phyloP scores from a whole-genome alignment of 345 rosid species.

The Camelina neglecta region DNA sequence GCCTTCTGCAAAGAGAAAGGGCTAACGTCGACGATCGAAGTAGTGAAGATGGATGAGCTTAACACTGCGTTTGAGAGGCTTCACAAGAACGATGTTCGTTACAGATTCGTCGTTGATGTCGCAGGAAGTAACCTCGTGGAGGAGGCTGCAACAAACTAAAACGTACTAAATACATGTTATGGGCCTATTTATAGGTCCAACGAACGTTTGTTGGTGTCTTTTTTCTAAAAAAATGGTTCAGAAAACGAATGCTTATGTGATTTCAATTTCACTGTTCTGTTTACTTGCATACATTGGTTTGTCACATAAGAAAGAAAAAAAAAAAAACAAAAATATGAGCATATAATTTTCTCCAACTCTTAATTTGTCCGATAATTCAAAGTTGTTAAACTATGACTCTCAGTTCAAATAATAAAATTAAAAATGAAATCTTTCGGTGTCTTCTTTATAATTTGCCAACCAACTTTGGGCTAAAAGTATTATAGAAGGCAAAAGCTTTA shows the following conservation, averaged over 20 bases:
- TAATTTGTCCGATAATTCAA: too few relatives aligned
- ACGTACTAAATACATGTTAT: neutral
- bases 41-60: constrained; percentile 59
- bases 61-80: constrained; percentile 65
- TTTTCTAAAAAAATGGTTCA: neutral
- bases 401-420: neutral
- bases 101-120: constrained; percentile 65
- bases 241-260: constrained; percentile 4
- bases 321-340: neutral
- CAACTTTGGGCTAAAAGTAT: neutral
- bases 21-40: constrained; percentile 57
- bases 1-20: constrained; percentile 63
- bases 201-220: constrained; percentile 15
- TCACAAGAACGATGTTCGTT: constrained; percentile 66
- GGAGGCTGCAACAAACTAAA: constrained; percentile 22
- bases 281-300: neutral
- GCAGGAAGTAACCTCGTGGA: constrained; percentile 57
- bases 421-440: constrained; percentile 23
- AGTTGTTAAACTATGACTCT: neutral
- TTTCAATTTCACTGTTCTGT: constrained; percentile 3
- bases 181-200: constrained; percentile 3
- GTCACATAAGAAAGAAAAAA: neutral
- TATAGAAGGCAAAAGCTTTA: neutral
- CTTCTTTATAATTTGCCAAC: constrained; percentile 9
- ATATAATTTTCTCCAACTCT: neutral